Evolutionary conservation across 2,329 filamentous ascomycete species (phyloP).

Genomic region (Aspergillus brunneoviolaceus): DNA sequence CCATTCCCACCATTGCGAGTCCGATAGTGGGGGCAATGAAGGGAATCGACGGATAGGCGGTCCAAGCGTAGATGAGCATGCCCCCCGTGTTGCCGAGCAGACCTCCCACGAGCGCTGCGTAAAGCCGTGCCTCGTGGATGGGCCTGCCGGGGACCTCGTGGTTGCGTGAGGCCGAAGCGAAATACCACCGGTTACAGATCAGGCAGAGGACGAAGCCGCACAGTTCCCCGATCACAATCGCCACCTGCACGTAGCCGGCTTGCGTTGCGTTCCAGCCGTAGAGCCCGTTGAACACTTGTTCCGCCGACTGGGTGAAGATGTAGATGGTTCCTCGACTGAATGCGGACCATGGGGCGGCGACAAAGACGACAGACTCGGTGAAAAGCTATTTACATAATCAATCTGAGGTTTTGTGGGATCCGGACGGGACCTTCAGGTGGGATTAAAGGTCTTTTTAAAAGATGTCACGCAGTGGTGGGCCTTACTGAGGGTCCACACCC

Average conservation of each 20-base stretch:
- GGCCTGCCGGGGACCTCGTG: slow-evolving; percentile 39
- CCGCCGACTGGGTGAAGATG: slow-evolving; percentile 43
- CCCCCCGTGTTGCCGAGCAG: slow-evolving; percentile 34
- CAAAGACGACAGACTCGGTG: slow-evolving; percentile 45
- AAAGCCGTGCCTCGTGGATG: slow-evolving; percentile 46
- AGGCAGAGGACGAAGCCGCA: slow-evolving; percentile 40
- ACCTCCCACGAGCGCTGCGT: slow-evolving; percentile 37
- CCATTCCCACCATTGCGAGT: slow-evolving; percentile 40
- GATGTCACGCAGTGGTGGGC: no score
- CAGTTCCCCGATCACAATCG: slow-evolving; percentile 43
- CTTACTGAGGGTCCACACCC: no score
- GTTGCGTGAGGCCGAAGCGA: slow-evolving; percentile 34
- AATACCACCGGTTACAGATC: slow-evolving; percentile 27
- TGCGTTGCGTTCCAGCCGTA: slow-evolving; percentile 28
- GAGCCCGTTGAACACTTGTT: slow-evolving; percentile 40
- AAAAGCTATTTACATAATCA: slow-evolving; percentile 21
- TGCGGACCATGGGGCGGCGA: slow-evolving; percentile 44
- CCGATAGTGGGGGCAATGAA: slow-evolving; percentile 36
- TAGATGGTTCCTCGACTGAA: slow-evolving; percentile 46
- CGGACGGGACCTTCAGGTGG: no score
- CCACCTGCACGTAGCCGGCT: slow-evolving; percentile 41
- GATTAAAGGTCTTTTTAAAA: no score
- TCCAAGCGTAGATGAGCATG: slow-evolving; percentile 39
- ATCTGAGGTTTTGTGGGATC: no score
- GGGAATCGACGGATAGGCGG: slow-evolving; percentile 26